Evolutionary conservation across 129 eudicot genomes (phyloP).

Genomic region (Artemisia annua): DNA sequence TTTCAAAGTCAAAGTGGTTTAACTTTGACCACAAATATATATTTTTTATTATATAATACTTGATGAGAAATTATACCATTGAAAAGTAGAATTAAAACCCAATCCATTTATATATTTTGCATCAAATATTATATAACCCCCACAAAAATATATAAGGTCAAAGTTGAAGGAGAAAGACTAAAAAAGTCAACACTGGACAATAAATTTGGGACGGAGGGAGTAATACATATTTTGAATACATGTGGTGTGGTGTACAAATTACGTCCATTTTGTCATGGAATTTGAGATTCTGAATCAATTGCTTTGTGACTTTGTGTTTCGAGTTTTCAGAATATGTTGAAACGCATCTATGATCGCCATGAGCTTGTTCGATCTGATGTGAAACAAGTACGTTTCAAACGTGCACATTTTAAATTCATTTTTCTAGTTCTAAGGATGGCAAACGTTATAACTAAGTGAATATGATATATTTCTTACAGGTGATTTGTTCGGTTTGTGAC

Average conservation of each 20-base stretch:
- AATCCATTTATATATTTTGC: no score
- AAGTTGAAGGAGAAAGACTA: no score
- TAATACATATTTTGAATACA: background rate
- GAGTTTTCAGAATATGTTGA: slow-evolving; percentile 57
- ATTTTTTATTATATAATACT: no score
- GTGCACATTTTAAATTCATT: background rate
- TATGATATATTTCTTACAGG: slow-evolving; percentile 47
- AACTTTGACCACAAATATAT: no score
- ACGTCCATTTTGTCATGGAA: background rate
- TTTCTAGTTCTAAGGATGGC: background rate
- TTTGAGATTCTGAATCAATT: slow-evolving; percentile 1
- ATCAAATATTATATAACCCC: no score
- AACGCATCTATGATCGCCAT: slow-evolving; percentile 64
- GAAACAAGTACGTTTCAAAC: slow-evolving; percentile 56
- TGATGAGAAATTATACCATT: no score
- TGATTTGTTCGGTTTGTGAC: slow-evolving; percentile 91
- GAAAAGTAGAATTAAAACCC: no score
- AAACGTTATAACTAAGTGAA: background rate
- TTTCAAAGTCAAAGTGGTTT: no score
- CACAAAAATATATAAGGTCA: no score
- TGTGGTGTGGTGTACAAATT: no score
- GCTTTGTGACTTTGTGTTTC: slow-evolving; percentile 1
- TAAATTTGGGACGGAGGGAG: no score
- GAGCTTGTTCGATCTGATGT: slow-evolving; percentile 75
- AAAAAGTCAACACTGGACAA: no score